A percentile compares a stretch with the other conserved stretches of the same genome.
These are phyloP conservation scores for Aspergillus cristatus DNA, from an alignment of 495 filamentous ascomycete species.

Conservation along the genomic window DNA sequence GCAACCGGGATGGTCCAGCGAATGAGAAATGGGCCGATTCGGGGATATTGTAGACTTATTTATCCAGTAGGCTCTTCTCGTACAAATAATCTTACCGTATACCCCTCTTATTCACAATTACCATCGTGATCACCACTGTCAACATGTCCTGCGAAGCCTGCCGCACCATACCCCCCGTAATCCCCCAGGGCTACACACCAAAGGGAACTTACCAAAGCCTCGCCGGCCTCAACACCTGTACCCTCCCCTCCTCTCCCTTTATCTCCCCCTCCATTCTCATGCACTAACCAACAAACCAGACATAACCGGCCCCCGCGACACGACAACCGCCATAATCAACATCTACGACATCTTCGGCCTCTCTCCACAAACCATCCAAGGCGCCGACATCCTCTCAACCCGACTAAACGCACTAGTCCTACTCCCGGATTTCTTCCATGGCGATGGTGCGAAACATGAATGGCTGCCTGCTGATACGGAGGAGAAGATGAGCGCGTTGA, in stretches of 20 bases:
- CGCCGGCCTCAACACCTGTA: constrained; percentile 62
- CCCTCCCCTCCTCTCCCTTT: too few species aligned
- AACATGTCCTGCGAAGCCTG: constrained; percentile 48
- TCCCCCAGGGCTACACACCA: constrained; percentile 48
- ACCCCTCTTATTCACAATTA: too few species aligned
- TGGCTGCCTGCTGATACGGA: constrained; percentile 33
- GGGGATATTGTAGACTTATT: too few species aligned
- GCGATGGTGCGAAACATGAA: constrained; percentile 18
- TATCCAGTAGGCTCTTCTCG: too few species aligned
- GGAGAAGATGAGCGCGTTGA: constrained; percentile 30
- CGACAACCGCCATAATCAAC: constrained; percentile 33
- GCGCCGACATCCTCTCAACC: constrained; percentile 43
- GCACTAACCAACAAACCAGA: constrained; percentile 26
- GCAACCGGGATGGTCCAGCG: too few species aligned
- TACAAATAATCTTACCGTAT: too few species aligned
- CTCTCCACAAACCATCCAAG: constrained; percentile 41
- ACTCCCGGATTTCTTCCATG: constrained; percentile 40
- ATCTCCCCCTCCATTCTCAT: not conserved
- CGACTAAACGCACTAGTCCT: constrained; percentile 29
- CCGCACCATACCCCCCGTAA: constrained; percentile 63
- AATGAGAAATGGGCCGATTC: too few species aligned
- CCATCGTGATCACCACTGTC: too few species aligned
- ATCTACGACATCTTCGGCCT: constrained; percentile 51
- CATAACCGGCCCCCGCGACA: constrained; percentile 27
- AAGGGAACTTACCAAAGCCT: constrained; percentile 58